phyloP scores from a whole-genome alignment of 2,329 filamentous ascomycete species.

The Graphilbum sp. region DNA sequence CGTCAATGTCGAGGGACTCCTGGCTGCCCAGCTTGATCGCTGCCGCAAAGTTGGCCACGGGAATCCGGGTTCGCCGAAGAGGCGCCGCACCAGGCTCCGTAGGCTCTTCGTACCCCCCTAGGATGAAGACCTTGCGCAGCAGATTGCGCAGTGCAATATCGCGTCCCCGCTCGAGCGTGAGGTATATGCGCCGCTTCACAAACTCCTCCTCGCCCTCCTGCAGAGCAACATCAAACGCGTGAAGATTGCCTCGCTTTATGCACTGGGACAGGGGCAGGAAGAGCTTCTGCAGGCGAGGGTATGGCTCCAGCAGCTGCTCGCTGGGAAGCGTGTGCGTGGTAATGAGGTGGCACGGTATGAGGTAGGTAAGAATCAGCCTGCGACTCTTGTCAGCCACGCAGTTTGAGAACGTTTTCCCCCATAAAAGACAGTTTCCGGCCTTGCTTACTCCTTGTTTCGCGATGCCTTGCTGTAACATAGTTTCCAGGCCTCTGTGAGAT shows the following conservation, averaged over 20 bases:
- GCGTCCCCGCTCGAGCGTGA: slow-evolving; percentile 80
- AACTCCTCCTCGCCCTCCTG: slow-evolving; percentile 78
- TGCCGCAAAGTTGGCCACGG: slow-evolving; percentile 68
- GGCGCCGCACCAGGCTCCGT: slow-evolving; percentile 51
- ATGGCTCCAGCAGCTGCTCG: slow-evolving; percentile 50
- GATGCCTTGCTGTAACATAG: slow-evolving; percentile 58
- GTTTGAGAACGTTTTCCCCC: too few species aligned
- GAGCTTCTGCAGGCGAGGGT: slow-evolving; percentile 58
- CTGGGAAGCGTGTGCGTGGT: slow-evolving; percentile 77
- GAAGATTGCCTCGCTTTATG: slow-evolving; percentile 69
- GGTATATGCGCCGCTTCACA: slow-evolving; percentile 81
- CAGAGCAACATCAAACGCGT: slow-evolving; percentile 69
- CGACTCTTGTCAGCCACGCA: background rate
- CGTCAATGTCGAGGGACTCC: slow-evolving; percentile 63
- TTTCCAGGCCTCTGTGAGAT: slow-evolving; percentile 67
- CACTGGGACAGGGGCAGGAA: slow-evolving; percentile 64
- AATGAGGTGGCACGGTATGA: slow-evolving; percentile 84
- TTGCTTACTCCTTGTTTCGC: slow-evolving; percentile 71
- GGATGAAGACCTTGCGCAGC: slow-evolving; percentile 77
- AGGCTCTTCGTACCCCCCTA: slow-evolving; percentile 62
- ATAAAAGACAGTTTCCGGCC: too few species aligned
- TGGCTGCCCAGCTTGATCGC: slow-evolving; percentile 61
- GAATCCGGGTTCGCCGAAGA: slow-evolving; percentile 59
- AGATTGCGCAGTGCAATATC: slow-evolving; percentile 88
- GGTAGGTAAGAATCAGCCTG: slow-evolving; percentile 81